phyloP scores from a whole-genome alignment of 2,329 filamentous ascomycete genomes.

The Sporothrix brunneoviolacea region DNA sequence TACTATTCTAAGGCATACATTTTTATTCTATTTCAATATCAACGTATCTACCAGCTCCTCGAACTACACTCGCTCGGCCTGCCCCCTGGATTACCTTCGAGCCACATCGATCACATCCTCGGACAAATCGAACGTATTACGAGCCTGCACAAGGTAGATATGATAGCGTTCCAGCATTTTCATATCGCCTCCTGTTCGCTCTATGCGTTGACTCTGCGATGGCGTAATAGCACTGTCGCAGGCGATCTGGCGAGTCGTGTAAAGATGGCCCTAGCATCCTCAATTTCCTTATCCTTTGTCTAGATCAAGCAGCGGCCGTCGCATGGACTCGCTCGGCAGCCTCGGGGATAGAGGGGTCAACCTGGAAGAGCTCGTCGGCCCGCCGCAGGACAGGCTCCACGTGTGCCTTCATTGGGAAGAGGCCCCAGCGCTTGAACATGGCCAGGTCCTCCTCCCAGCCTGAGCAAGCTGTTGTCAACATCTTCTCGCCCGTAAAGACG shows the following conservation, averaged over 20 bases:
- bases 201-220: constrained; percentile 10
- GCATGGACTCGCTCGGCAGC: no score
- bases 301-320: no score
- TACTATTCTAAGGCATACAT: no score
- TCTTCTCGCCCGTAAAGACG: constrained; percentile 89
- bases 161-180: constrained; percentile 13
- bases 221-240: constrained; percentile 14
- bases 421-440: constrained; percentile 78
- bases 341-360: neutral
- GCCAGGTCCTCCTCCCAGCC: constrained; percentile 82
- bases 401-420: constrained; percentile 61
- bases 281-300: no score
- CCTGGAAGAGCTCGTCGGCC: neutral
- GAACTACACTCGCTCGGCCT: no score
- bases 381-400: constrained; percentile 9
- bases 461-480: constrained; percentile 87
- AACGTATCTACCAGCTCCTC: no score
- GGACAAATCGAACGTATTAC: neutral
- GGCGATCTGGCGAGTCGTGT: constrained; percentile 6
- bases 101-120: constrained; percentile 2
- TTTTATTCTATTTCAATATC: no score
- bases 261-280: constrained; percentile 1
- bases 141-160: neutral
- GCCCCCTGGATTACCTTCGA: neutral
- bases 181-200: constrained; percentile 5